Percentiles rank a stretch among this genome's conserved stretches.
Evolutionary conservation across 2,329 filamentous ascomycete genomes (phyloP).

Genomic region (Colletotrichum caudatum): DNA sequence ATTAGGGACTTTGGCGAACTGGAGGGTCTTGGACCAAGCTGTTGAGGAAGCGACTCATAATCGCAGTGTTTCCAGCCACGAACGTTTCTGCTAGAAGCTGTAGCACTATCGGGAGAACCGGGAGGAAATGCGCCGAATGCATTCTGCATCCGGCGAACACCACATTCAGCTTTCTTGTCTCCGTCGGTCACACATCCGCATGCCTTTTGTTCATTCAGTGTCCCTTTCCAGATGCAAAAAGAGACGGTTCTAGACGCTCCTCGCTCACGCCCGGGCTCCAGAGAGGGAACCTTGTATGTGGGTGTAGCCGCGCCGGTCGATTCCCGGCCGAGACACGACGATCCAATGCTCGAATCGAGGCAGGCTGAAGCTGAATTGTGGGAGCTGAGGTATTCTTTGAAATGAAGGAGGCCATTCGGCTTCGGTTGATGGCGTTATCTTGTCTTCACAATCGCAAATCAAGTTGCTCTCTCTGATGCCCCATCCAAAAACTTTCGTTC

Average conservation of each 20-base stretch:
- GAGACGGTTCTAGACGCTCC: constrained; percentile 17
- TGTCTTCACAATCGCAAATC: not conserved
- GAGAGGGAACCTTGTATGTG: not conserved
- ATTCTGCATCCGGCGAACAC: constrained; percentile 36
- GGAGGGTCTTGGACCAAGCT: constrained; percentile 20
- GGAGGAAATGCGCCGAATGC: constrained; percentile 30
- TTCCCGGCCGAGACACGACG: not conserved
- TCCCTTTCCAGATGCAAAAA: not conserved
- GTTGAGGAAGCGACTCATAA: constrained; percentile 16
- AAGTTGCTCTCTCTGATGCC: not conserved
- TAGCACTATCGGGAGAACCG: constrained; percentile 25
- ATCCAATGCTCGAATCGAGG: not conserved
- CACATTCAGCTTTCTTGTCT: constrained; percentile 33
- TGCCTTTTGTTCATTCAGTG: constrained; percentile 6
- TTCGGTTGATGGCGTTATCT: not conserved
- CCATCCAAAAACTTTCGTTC: not conserved
- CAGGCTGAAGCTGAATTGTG: not conserved
- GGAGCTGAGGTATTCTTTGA: not conserved
- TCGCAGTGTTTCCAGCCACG: constrained; percentile 5
- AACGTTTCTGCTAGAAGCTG: constrained; percentile 18
- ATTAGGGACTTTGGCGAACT: constrained; percentile 51
- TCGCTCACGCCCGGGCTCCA: constrained; percentile 9
- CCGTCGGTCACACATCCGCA: constrained; percentile 19
- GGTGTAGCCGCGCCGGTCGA: constrained; percentile 1
- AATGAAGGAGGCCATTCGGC: not conserved